These are phyloP conservation scores for Xylaria sp. DNA, from an alignment of 2,329 filamentous ascomycete species.

Conservation along the genomic window DNA sequence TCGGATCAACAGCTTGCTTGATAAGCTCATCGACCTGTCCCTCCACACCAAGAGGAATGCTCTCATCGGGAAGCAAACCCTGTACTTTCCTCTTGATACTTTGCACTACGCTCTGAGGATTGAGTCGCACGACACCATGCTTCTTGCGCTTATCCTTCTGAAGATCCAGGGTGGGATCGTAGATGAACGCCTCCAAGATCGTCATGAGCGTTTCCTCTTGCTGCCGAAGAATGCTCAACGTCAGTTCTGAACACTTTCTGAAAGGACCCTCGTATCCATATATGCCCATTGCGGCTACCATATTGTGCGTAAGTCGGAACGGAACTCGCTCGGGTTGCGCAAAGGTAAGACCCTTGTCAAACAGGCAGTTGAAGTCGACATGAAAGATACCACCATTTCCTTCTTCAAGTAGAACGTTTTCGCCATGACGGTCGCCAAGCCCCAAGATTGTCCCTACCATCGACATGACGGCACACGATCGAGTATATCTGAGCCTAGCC, in stretches of 20 bases:
- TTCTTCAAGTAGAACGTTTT: slow-evolving; percentile 96
- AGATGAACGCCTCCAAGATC: slow-evolving; percentile 94
- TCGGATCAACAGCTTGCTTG: slow-evolving; percentile 81
- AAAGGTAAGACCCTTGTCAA: slow-evolving; percentile 97
- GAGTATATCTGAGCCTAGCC: slow-evolving; percentile 87
- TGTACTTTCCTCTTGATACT: slow-evolving; percentile 87
- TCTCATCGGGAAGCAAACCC: slow-evolving; percentile 86
- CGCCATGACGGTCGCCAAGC: slow-evolving; percentile 93
- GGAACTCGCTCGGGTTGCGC: slow-evolving; percentile 94
- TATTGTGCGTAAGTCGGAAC: slow-evolving; percentile 97
- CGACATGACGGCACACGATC: slow-evolving; percentile 98
- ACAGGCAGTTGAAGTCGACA: slow-evolving; percentile 99
- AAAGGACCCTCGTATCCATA: slow-evolving; percentile 96
- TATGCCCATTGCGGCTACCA: slow-evolving; percentile 96
- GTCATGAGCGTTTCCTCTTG: slow-evolving; percentile 98
- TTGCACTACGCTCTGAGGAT: slow-evolving; percentile 82
- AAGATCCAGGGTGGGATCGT: slow-evolving; percentile 95
- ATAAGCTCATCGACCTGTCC: slow-evolving; percentile 98
- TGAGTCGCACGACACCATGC: slow-evolving; percentile 61
- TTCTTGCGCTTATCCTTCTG: slow-evolving; percentile 75
- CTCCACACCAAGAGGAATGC: slow-evolving; percentile 91
- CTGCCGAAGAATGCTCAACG: slow-evolving; percentile 82
- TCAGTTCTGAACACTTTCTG: slow-evolving; percentile 88
- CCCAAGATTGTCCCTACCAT: slow-evolving; percentile 97
- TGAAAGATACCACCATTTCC: slow-evolving; percentile 94